Evolutionary conservation across 768 basidiomycete genomes (phyloP), one percentile per base, ranked within the genome.

Genomic region (Trametes gibbosa): DNA sequence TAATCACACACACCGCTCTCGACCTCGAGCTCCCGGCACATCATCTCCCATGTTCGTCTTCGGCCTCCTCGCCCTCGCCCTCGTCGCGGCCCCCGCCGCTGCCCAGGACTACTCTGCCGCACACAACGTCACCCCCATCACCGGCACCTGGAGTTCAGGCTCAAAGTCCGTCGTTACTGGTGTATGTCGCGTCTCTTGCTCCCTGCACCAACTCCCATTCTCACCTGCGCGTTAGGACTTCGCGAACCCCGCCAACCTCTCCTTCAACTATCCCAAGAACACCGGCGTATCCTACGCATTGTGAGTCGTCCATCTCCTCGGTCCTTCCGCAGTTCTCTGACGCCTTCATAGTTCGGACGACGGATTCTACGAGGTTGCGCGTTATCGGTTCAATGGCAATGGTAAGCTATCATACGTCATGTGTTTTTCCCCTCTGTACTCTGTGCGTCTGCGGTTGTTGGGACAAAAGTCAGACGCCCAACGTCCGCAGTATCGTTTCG

Each of bases 221-320:
- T 34, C 59, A 35, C 58, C 35, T 2, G 50, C n/a, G 29, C 56
- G 2, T 17, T 65, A 98, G 95, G 78, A 79, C 56, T 98, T 95
- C 72, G 92, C 89, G 40, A 85, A 89, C 68, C 95, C 97, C 0
- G 80, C 82, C 45, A 92, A 94, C 67, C 74, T 81, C 75, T 79
- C 87, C 3, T 98, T 99, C 75, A 84, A 56, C 34, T 96, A 95
- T 71, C 96, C 97, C 4, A 69, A 70, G 56, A 94, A 84, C 19
- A 92, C 95, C 0, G 97, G 97, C 29, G 81, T 97, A 6, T 87
- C 89, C 5, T 92, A 83, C 70, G 90, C 94, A 29, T 96, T 98
- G 93, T 96, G 68, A 71, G 93, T 80, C 10, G 39, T 17, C 5
- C 13, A 9, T n/a, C 23, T 25, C 10, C 25, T 14, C 34, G 27